Conservation (phyloP, 345 rosid species). For the Pseudoturritis turrita region DNA sequence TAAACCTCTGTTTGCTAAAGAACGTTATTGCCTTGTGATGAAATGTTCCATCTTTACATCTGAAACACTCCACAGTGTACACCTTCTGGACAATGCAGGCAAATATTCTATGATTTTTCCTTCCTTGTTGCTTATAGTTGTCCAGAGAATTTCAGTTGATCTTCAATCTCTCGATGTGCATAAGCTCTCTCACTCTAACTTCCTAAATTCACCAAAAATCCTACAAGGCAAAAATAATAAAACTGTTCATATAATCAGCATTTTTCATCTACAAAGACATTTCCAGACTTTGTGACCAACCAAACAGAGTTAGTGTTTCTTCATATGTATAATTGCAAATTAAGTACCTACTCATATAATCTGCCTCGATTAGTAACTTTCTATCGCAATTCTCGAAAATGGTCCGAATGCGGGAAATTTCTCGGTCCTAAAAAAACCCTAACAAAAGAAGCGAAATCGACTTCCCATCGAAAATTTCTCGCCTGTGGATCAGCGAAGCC, state of each 20-base stretch:
- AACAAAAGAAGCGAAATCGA: constrained; percentile 13
- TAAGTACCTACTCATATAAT: constrained; percentile 13
- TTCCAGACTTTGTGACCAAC: background rate
- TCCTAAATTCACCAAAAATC: background rate
- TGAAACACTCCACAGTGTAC: constrained; percentile 5
- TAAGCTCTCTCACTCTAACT: constrained; percentile 1
- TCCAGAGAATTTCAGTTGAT: constrained; percentile 21
- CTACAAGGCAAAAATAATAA: background rate
- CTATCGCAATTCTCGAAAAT: constrained; percentile 19
- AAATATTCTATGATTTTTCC: background rate
- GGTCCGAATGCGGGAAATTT: constrained; percentile 10
- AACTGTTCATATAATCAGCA: background rate
- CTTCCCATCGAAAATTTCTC: constrained; percentile 3
- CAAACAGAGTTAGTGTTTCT: background rate
- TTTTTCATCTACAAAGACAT: background rate
- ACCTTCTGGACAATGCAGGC: constrained; percentile 17
- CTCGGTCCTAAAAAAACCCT: constrained; percentile 14
- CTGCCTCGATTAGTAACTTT: constrained; percentile 13
- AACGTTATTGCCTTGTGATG: constrained; percentile 4
- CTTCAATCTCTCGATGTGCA: constrained; percentile 11
- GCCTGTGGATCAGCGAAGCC: background rate
- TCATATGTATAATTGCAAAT: background rate
- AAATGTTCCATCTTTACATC: constrained; percentile 24
- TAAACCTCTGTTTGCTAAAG: constrained; percentile 20
- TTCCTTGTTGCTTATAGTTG: background rate